Evolutionary conservation across 306 rosid genomes (phyloP), one percentile per base, ranked within the genome.

Genomic region (Quercus suber): DNA sequence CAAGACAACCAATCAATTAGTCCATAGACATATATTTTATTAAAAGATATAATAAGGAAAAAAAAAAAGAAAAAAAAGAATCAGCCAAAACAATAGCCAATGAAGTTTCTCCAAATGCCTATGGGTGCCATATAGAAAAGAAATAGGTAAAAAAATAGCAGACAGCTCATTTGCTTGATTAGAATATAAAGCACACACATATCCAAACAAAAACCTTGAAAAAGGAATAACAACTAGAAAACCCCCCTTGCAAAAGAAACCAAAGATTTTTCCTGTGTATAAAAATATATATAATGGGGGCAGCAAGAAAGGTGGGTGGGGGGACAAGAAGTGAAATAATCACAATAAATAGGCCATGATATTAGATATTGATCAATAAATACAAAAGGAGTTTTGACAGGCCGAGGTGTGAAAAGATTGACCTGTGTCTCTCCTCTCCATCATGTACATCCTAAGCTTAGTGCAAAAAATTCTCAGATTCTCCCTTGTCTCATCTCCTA

Each of bases 1-100:
- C 88, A 90, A 87, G 89, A 84, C 89, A 89, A 82, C 89, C 91
- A 80, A 83, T 89, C 90, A 89, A 78, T 80, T 87, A 87, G 87
- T 83, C 89, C 83, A 84, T 61, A 78, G 68, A 85, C 87, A 84
- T 73, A 78, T 71, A 80, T 81, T 85, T 83, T 55, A 23, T 60
- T 63, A 80, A 80, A 84, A 56, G 68, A 79, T 41, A 41, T 41
- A 41, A 41, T 41, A 41, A 41, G 15, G 3, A 12, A 12, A 45
- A 12, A 10, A 60, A 23, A 21, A 21, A 21, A 21, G 21, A 21
- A 59, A 58, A 80, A 80, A 76, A 84, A 68, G 74, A 81, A 76
- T 80, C 71, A 82, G 63, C 69, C 75, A 82, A 84, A 82, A 77
- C 73, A 52, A 72, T 69, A 78, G 55, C 91, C 87, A 79, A 80